Evolutionary conservation across 2,329 filamentous ascomycete species (phyloP).

Genomic region (Waltergamsia citrina): DNA sequence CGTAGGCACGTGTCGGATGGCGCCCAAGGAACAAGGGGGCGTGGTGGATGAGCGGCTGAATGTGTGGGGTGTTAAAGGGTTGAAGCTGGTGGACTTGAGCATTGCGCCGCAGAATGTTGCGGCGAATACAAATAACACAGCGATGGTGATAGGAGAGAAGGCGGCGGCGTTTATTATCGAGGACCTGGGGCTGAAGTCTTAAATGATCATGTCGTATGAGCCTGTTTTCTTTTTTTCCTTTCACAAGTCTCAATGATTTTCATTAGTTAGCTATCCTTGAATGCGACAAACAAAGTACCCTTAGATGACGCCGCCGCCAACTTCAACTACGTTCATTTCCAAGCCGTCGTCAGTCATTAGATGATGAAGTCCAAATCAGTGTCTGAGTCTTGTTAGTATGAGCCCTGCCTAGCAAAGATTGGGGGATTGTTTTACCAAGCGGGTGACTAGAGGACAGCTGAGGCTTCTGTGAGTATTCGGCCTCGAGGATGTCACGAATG

Average conservation of each 20-base stretch:
- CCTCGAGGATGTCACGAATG: slow-evolving; percentile 79
- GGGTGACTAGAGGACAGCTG: slow-evolving; percentile 96
- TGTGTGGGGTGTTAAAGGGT: slow-evolving; percentile 25
- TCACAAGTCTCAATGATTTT: too few relatives aligned
- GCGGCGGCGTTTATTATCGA: slow-evolving; percentile 25
- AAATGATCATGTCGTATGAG: too few relatives aligned
- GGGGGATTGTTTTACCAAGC: slow-evolving; percentile 55
- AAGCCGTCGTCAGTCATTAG: too few relatives aligned
- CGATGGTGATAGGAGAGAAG: slow-evolving; percentile 37
- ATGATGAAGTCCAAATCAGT: slow-evolving; percentile 59
- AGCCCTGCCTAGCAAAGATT: background rate
- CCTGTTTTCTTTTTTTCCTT: too few relatives aligned
- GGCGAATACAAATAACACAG: slow-evolving; percentile 37
- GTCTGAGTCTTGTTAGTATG: slow-evolving; percentile 42
- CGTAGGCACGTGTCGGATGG: slow-evolving; percentile 23
- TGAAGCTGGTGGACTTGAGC: slow-evolving; percentile 25
- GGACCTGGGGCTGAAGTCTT: slow-evolving; percentile 16
- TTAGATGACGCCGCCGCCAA: too few relatives aligned
- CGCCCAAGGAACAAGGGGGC: slow-evolving; percentile 20
- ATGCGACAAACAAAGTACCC: too few relatives aligned
- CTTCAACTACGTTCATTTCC: too few relatives aligned
- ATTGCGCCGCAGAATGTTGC: slow-evolving; percentile 20
- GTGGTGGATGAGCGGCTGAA: slow-evolving; percentile 27
- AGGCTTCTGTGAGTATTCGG: slow-evolving; percentile 88
- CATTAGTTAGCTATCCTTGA: too few relatives aligned